phyloP scores from a whole-genome alignment of 768 basidiomycete genomes.

The Phlebiopsis flavidoalba region DNA sequence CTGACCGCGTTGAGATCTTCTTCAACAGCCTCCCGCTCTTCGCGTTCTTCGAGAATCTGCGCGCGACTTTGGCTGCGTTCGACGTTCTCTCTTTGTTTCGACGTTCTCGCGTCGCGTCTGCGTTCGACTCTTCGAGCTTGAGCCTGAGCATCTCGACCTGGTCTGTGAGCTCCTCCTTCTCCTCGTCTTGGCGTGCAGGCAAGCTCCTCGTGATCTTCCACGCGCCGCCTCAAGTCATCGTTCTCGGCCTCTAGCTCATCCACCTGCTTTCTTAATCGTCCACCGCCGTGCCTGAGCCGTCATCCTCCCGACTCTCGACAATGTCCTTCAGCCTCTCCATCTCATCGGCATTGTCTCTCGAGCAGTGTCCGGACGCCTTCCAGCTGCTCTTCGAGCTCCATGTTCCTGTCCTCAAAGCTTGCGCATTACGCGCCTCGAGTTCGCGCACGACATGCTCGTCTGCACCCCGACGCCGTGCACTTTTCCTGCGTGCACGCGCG shows the following conservation, averaged over 20 bases:
- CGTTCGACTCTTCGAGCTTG: conserved; percentile 60
- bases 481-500: no score
- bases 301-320: conserved; percentile 46
- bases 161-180: conserved; percentile 67
- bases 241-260: conserved; percentile 61
- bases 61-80: conserved; percentile 75
- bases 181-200: conserved; percentile 58
- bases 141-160: conserved; percentile 58
- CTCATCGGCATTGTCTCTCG: conserved; percentile 82
- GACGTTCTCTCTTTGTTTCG: no score
- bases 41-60: conserved; percentile 63
- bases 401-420: conserved; percentile 41
- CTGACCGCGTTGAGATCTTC: conserved; percentile 67
- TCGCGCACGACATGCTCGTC: conserved; percentile 52
- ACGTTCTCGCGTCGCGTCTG: conserved; percentile 53
- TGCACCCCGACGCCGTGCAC: conserved; percentile 23
- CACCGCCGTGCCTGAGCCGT: conserved; percentile 37
- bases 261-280: conserved; percentile 42
- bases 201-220: conserved; percentile 56
- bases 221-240: conserved; percentile 49
- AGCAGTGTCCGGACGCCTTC: conserved; percentile 64
- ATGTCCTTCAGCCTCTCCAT: conserved; percentile 67
- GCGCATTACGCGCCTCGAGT: conserved; percentile 31
- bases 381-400: conserved; percentile 68
- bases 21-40: conserved; percentile 75